These are phyloP conservation scores for Coniochaeta sp. DNA, from an alignment of 2,329 filamentous ascomycete species.

Conservation along the genomic window DNA sequence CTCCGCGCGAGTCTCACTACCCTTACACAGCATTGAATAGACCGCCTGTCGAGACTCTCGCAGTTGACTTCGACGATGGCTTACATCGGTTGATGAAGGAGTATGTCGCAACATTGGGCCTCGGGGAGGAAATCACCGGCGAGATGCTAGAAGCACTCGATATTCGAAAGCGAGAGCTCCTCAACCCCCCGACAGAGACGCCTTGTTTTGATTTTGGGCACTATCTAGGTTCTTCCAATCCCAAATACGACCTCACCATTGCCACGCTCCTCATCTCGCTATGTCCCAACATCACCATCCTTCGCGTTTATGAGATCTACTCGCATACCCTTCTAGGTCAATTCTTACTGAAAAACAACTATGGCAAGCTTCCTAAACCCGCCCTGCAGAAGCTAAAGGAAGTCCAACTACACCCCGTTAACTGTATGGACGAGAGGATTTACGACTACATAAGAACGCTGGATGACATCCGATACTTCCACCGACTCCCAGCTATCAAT, in stretches of 20 bases:
- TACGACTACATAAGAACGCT: conserved; percentile 3
- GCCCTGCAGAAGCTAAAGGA: not conserved
- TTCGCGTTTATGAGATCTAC: not conserved
- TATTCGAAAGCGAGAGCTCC: not conserved
- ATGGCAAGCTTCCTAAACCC: not conserved
- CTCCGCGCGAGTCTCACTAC: not conserved
- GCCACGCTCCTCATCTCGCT: not conserved
- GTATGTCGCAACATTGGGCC: not conserved
- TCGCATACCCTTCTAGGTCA: not conserved
- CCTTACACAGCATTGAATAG: not conserved
- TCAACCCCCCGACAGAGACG: not conserved
- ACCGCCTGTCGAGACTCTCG: not conserved
- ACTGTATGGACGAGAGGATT: not conserved
- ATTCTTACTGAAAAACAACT: not conserved
- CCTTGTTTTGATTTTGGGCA: not conserved
- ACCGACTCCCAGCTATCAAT: conserved; percentile 5
- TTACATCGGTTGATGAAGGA: not conserved
- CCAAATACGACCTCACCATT: not conserved
- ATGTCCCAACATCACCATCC: conserved; percentile 1
- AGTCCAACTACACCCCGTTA: not conserved
- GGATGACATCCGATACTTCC: conserved; percentile 5
- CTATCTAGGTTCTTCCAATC: not conserved
- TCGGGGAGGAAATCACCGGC: not conserved
- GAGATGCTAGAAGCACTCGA: not conserved
- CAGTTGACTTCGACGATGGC: not conserved